Evolutionary conservation across 345 rosid genomes (phyloP).

Genomic region (Balakata baccata): DNA sequence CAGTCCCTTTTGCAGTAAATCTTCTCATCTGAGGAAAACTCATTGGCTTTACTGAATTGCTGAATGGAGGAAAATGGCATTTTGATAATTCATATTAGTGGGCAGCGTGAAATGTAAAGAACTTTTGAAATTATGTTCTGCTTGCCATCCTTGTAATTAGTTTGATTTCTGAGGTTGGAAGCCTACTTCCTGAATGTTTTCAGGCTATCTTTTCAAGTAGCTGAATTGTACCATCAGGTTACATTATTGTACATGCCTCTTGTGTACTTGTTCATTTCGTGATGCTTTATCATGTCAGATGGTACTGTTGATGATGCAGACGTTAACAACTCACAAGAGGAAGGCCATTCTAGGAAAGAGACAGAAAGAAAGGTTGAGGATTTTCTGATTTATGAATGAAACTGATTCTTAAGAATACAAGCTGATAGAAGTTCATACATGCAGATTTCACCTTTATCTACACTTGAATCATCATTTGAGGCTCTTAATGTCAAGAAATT

Average conservation of each 20-base stretch:
- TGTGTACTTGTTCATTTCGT: slow-evolving; percentile 13
- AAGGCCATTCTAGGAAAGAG: slow-evolving; percentile 61
- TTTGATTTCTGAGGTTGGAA: background rate
- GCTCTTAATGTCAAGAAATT: slow-evolving; percentile 82
- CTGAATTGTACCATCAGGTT: slow-evolving; percentile 8
- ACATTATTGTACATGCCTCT: background rate
- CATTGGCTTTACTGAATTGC: background rate
- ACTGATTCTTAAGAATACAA: slow-evolving; percentile 5
- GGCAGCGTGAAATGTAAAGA: background rate
- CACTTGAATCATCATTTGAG: slow-evolving; percentile 81
- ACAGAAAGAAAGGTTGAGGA: slow-evolving; percentile 59
- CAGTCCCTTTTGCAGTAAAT: background rate
- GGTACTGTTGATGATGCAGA: slow-evolving; percentile 38
- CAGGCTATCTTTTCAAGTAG: background rate
- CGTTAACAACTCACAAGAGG: slow-evolving; percentile 39
- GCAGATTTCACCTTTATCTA: slow-evolving; percentile 82
- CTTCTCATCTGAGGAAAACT: background rate
- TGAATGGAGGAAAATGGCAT: background rate
- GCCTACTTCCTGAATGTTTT: background rate
- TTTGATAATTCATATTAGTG: background rate
- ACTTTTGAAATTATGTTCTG: background rate
- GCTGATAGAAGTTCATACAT: slow-evolving; percentile 31
- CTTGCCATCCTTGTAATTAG: background rate
- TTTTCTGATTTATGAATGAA: slow-evolving; percentile 12
- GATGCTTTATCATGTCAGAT: slow-evolving; percentile 39